Evolutionary conservation across 2,329 filamentous ascomycete species (phyloP).

Genomic region (Zymoseptoria tritici): DNA sequence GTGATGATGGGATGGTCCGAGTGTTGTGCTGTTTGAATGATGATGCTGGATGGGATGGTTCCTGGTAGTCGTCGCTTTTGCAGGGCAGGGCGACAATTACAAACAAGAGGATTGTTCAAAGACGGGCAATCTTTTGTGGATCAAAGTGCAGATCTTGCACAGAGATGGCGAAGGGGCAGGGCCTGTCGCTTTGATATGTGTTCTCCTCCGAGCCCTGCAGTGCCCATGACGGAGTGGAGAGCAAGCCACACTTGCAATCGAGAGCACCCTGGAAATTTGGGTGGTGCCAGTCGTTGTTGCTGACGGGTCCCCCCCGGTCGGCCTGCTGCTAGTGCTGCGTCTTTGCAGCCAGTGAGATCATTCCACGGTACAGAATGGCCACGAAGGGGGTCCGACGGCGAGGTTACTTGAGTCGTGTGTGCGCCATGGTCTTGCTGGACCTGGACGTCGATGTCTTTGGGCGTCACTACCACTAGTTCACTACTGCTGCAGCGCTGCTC

Average conservation of each 20-base stretch:
- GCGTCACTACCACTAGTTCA: too few species aligned
- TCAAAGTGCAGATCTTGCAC: constrained; percentile 10
- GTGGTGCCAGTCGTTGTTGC: neutral
- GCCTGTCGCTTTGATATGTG: constrained; percentile 5
- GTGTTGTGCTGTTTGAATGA: neutral
- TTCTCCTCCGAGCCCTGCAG: neutral
- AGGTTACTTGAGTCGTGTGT: neutral
- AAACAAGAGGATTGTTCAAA: constrained; percentile 7
- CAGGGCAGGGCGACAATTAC: constrained; percentile 1
- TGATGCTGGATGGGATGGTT: neutral
- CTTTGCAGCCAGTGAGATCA: neutral
- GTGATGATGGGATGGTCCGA: constrained; percentile 1
- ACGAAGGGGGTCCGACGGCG: neutral
- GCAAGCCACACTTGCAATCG: neutral
- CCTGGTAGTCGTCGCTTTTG: neutral
- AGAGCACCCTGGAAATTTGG: neutral
- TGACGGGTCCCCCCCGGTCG: neutral
- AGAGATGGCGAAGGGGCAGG: neutral
- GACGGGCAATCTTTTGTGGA: constrained; percentile 12
- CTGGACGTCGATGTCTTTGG: neutral
- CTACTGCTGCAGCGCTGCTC: too few species aligned
- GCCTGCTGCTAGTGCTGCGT: neutral
- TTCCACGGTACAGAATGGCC: neutral
- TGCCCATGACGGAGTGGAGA: neutral
- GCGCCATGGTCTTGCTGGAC: neutral